Conservation (phyloP, 2,329 filamentous ascomycete genomes). For the Epichloe sibirici region DNA sequence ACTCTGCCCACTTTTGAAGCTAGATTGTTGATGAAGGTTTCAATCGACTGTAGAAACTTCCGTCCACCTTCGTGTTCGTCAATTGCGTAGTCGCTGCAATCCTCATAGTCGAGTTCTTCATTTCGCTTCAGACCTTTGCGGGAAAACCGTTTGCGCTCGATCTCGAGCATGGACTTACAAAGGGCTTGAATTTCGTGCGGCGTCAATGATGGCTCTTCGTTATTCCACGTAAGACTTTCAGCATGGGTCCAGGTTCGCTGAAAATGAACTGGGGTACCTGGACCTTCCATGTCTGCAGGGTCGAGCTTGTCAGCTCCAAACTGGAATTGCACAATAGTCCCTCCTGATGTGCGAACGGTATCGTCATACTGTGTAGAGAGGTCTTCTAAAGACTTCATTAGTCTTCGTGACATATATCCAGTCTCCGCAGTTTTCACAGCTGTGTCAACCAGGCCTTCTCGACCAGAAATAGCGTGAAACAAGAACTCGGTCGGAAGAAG, state of each 20-base stretch:
- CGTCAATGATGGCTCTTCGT: slow-evolving; percentile 58
- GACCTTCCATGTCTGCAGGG: slow-evolving; percentile 94
- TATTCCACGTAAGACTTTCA: slow-evolving; percentile 65
- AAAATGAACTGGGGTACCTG: slow-evolving; percentile 84
- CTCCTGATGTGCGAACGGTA: slow-evolving; percentile 83
- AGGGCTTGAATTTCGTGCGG: slow-evolving; percentile 61
- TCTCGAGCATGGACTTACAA: slow-evolving; percentile 54
- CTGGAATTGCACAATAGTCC: slow-evolving; percentile 88
- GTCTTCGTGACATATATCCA: slow-evolving; percentile 92
- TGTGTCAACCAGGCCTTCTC: slow-evolving; percentile 97
- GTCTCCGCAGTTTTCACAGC: slow-evolving; percentile 98
- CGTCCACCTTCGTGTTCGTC: slow-evolving; percentile 75
- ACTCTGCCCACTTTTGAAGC: slow-evolving; percentile 48
- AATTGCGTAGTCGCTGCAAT: slow-evolving; percentile 54
- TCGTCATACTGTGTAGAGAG: slow-evolving; percentile 87
- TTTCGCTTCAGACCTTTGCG: slow-evolving; percentile 45
- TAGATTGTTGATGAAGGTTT: slow-evolving; percentile 53
- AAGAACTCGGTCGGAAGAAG: slow-evolving; percentile 85
- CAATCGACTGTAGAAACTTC: slow-evolving; percentile 68
- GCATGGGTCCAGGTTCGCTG: slow-evolving; percentile 79
- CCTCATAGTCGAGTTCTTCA: slow-evolving; percentile 54
- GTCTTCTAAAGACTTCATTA: slow-evolving; percentile 98
- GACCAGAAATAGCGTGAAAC: slow-evolving; percentile 95
- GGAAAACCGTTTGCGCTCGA: slow-evolving; percentile 52
- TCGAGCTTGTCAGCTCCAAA: slow-evolving; percentile 94